Evolutionary conservation across 2,329 filamentous ascomycete genomes (phyloP), one percentile per base, ranked within the genome.

Genomic region (Fusarium luffae): DNA sequence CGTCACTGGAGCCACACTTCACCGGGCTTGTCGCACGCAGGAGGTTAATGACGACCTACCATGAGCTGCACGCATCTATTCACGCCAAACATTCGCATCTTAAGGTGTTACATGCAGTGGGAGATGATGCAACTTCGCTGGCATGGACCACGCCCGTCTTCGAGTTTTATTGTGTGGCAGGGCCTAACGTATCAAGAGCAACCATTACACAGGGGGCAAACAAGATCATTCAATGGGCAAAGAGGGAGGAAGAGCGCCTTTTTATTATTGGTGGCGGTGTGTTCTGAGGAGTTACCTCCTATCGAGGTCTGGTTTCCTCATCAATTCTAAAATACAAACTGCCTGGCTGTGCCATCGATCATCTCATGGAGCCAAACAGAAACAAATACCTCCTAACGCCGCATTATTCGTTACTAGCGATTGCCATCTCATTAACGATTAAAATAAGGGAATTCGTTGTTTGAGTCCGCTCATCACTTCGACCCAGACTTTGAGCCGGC

Each of bases 221-320:
- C 77, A 91, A 92, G 80, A 89, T 99, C 51, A 90, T 97, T 8
- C 92, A 96, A 76, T 99, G 95, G 94, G 91, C 95, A 3, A 91
- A 93, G 77, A 86, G 90, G 70, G 96, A 99, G 80, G 95, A 98
- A 80, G 94, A 98, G 80, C 86, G 96, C 60, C 83, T 98, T 8
- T 99, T 99, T 77, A 97, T 99, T 63, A 96, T 99, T 77, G 96
- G 96, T 2, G 97, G 96, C n/a, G 96, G 94, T 44, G 95, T 98
- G 72, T 92, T 91, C 74, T 90, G 69, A 79, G 47, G 47, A 41
- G 52, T 61, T 54, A 34, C 60, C 61, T 64, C 62, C 43, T 46
- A 50, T 59, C 19, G 68, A 79, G 55, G 63, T 41, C 60, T 63
- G 62, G 52, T 54, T 60, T 63, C 63, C 63, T 70, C 58, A 16